phyloP scores from a whole-genome alignment of 495 filamentous ascomycete genomes.

The Cetradonia linearis region DNA sequence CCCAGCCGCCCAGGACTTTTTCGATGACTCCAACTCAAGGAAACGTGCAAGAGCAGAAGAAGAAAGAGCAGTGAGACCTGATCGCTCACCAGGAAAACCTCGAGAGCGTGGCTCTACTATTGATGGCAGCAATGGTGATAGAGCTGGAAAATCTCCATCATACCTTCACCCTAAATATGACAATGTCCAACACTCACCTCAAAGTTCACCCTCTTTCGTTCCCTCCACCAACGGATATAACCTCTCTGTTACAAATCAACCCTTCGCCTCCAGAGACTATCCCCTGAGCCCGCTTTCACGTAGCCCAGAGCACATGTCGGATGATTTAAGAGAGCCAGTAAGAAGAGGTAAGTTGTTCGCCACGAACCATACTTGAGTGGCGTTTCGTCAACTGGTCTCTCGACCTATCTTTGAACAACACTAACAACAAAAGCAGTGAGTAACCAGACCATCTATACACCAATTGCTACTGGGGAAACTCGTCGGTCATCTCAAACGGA shows the following conservation, averaged over 20 bases:
- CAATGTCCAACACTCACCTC: not conserved
- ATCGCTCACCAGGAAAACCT: not conserved
- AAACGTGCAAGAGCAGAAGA: conserved; percentile 1
- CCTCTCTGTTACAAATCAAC: not conserved
- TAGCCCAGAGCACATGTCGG: conserved; percentile 2
- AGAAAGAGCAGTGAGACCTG: not conserved
- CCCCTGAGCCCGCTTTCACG: not conserved
- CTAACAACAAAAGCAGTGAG: not conserved
- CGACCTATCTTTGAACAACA: not conserved
- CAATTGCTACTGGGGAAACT: not conserved
- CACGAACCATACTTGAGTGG: not conserved
- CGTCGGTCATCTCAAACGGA: not conserved
- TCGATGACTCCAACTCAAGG: not conserved
- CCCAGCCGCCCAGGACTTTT: not conserved
- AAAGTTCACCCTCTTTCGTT: not conserved
- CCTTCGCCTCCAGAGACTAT: not conserved
- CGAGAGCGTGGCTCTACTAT: not conserved
- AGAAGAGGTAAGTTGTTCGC: not conserved
- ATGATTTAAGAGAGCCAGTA: not conserved
- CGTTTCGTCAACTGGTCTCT: not conserved
- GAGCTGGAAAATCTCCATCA: not conserved
- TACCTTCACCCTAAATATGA: not conserved
- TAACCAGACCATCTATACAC: not conserved
- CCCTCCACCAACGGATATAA: not conserved
- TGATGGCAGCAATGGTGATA: not conserved